Conservation (phyloP, 2,329 filamentous ascomycete species). For the Alternaria triticimaculans region DNA sequence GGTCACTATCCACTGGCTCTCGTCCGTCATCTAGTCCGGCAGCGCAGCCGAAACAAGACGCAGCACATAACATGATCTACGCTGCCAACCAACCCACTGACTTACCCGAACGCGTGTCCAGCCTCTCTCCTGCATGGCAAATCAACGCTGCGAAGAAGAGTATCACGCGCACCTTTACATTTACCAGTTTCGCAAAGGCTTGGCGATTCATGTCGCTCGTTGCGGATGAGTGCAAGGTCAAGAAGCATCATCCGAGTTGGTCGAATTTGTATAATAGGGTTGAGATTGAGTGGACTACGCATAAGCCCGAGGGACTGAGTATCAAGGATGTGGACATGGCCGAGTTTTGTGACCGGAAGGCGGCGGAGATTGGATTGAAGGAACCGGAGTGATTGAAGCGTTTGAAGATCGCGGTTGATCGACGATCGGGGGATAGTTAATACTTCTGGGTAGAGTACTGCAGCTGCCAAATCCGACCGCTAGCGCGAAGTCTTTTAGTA, state of each 20-base stretch:
- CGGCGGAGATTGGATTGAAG: constrained; percentile 37
- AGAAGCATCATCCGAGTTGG: constrained; percentile 45
- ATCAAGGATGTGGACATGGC: constrained; percentile 47
- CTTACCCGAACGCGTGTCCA: constrained; percentile 30
- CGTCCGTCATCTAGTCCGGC: not conserved
- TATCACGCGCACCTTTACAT: constrained; percentile 36
- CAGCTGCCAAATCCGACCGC: not conserved
- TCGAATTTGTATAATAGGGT: constrained; percentile 44
- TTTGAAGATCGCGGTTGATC: not conserved
- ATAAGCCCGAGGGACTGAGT: constrained; percentile 42
- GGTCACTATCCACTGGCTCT: constrained; percentile 1
- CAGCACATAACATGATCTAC: constrained; percentile 30
- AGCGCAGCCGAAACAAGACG: not conserved
- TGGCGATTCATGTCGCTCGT: constrained; percentile 45
- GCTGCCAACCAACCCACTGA: constrained; percentile 36
- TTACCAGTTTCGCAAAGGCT: constrained; percentile 39
- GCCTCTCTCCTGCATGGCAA: constrained; percentile 34
- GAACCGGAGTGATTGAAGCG: not conserved
- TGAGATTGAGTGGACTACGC: constrained; percentile 47
- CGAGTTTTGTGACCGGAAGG: constrained; percentile 42
- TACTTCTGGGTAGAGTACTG: not conserved
- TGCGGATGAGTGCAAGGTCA: constrained; percentile 42
- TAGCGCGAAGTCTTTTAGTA: not conserved
- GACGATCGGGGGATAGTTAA: not conserved
- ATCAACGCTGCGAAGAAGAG: constrained; percentile 32